Conservation (phyloP, 805 yeast genomes). For the Suhomyces pyralidae region DNA sequence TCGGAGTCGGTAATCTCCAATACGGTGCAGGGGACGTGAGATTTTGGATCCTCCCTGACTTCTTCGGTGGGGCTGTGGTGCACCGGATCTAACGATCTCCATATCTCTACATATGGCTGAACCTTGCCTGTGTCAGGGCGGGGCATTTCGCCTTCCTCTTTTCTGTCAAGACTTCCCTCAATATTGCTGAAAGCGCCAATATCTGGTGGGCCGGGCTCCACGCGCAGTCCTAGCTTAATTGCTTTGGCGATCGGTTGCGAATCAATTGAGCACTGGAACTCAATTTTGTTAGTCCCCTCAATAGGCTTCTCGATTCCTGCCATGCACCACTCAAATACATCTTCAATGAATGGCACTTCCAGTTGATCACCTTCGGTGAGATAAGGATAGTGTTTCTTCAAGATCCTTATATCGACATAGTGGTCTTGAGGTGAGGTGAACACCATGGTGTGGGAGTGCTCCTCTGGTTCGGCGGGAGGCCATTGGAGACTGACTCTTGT, state of each 20-base stretch:
- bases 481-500: constrained; percentile 53
- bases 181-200: constrained; percentile 44
- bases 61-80: constrained; percentile 24
- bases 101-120: constrained; percentile 50
- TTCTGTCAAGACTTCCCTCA: constrained; percentile 37
- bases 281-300: constrained; percentile 31
- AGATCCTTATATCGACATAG: constrained; percentile 47
- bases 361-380: not conserved
- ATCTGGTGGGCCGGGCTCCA: constrained; percentile 36
- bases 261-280: constrained; percentile 44
- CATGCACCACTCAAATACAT: constrained; percentile 56
- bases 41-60: constrained; percentile 19
- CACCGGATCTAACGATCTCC: constrained; percentile 50
- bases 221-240: constrained; percentile 27
- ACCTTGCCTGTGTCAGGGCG: constrained; percentile 42
- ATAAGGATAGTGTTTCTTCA: constrained; percentile 9
- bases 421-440: constrained; percentile 41
- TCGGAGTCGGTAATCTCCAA: constrained; percentile 20
- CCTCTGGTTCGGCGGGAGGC: constrained; percentile 42
- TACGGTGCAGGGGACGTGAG: constrained; percentile 11
- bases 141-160: constrained; percentile 50
- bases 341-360: constrained; percentile 13
- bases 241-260: constrained; percentile 34
- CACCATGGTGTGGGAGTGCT: constrained; percentile 48
- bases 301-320: constrained; percentile 47